These are phyloP conservation scores for Eucalyptus virginea DNA, from an alignment of 345 rosid species.

Conservation along the genomic window DNA sequence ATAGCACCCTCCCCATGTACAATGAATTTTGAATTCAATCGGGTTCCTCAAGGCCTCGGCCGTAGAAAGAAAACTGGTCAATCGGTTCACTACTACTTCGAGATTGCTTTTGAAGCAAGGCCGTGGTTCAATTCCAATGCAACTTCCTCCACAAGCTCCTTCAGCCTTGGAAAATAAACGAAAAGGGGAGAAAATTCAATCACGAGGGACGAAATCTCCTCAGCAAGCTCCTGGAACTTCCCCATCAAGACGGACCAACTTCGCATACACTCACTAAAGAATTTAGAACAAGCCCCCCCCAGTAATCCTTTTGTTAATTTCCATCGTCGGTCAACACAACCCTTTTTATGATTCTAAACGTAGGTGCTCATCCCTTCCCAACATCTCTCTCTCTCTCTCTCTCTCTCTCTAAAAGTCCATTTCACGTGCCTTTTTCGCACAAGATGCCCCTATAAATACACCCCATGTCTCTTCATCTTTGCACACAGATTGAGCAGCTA, in stretches of 20 bases:
- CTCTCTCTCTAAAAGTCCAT: neutral
- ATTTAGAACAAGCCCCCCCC: neutral
- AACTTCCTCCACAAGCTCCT: neutral
- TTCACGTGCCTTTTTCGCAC: neutral
- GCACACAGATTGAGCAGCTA: neutral
- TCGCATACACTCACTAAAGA: neutral
- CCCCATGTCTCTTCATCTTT: neutral
- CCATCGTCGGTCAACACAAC: neutral
- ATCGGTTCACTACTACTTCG: neutral
- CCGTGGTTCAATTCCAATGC: neutral
- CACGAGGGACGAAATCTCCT: neutral
- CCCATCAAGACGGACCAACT: neutral
- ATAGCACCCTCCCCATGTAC: neutral
- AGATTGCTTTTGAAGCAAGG: neutral
- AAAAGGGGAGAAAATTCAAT: neutral
- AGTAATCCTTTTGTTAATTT: neutral
- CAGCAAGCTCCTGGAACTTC: neutral
- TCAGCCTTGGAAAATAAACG: neutral
- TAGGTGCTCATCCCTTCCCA: neutral
- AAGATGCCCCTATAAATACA: slow-evolving; percentile 11
- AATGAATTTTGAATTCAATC: neutral
- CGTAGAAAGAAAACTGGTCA: neutral
- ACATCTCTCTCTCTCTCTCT: neutral
- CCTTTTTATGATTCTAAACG: neutral
- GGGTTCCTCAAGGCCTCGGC: neutral